Base-by-base conservation (phyloP, 148 eudicot species). In the Dysphania ambrosioides region DNA sequence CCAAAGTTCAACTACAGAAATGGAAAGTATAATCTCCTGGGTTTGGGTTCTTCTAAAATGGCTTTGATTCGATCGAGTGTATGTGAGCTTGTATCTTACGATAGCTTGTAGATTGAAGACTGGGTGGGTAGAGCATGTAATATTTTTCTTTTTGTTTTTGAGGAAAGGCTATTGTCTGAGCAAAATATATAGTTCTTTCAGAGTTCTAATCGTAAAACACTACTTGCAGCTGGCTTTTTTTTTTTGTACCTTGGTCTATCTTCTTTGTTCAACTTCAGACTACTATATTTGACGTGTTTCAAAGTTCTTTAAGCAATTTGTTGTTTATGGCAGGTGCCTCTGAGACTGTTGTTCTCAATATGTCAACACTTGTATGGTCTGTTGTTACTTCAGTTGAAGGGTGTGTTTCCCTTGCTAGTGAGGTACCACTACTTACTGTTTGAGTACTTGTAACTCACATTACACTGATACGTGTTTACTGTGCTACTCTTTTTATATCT, bases 291-390 rank as follows among this genome's bases (percentile, higher is more conserved):
- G 63, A 42, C 44, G 56, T 71, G 51, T 47, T 24, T 23, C 9
- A 6, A 7, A 30, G 36, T 57, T 15, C 9, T n/a, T 18, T 49
- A 24, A 62, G 30, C 7, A 27, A 36, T n/a, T 73, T 26, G n/a
- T 64, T 55, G 30, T 62, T 73, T 19, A 62, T 62, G 75, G 81
- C 94, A 96, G 99, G 99, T 77, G 99, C 87, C 72, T 83, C 91
- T 13, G 93, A 92, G 79, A 96, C 99, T 69, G 84, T 90, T 76
- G 99, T 90, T 77, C 93, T 96, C 68, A 92, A 92, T 86, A 96
- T 96, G 97, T 89, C 94, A 27, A 96, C 97, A 18, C 86, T 96
- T 78, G 76, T 79, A 63, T 96, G 99, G 99, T 96, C 99, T n/a
- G 83, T 88, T 72, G 97, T 96, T 44, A 96, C 97, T 57, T 87